Evolutionary conservation across 1,284 basidiomycete species (phyloP).

Genomic region (Trichosporon inkin): DNA sequence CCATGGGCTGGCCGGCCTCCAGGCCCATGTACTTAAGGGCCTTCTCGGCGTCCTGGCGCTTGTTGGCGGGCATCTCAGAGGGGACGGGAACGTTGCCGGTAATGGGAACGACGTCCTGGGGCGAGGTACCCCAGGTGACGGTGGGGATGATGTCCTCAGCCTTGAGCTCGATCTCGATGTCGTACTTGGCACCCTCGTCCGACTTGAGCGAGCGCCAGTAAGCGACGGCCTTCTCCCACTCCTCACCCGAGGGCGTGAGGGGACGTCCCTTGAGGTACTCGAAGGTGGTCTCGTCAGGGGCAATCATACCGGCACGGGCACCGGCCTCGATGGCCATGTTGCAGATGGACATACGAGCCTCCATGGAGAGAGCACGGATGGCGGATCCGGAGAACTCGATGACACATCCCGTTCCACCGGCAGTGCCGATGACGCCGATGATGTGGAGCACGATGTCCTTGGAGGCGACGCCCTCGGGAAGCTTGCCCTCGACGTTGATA

Average conservation of each 20-base stretch:
- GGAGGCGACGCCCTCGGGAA: constrained; percentile 82
- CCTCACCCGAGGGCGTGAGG: constrained; percentile 68
- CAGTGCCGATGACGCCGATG: constrained; percentile 89
- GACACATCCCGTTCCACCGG: constrained; percentile 86
- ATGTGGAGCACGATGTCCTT: constrained; percentile 95
- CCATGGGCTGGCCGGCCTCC: constrained; percentile 72
- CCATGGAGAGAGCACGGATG: constrained; percentile 88
- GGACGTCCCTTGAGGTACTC: constrained; percentile 80
- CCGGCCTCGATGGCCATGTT: constrained; percentile 98
- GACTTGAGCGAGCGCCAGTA: constrained; percentile 85
- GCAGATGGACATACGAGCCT: constrained; percentile 93
- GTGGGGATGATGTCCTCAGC: constrained; percentile 90
- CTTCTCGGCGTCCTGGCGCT: constrained; percentile 70
- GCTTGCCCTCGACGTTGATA: constrained; percentile 79
- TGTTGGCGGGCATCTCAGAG: constrained; percentile 62
- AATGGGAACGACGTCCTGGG: constrained; percentile 86
- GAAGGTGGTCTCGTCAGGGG: constrained; percentile 88
- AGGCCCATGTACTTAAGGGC: constrained; percentile 91
- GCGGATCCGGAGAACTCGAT: constrained; percentile 92
- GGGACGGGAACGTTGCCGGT: constrained; percentile 82
- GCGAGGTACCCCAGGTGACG: constrained; percentile 94
- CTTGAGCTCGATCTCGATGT: constrained; percentile 77
- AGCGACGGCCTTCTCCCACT: constrained; percentile 81
- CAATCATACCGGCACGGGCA: constrained; percentile 91
- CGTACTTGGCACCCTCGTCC: constrained; percentile 85